These are phyloP conservation scores for Aspergillus panamensis DNA, from an alignment of 495 filamentous ascomycete species.

Conservation along the genomic window DNA sequence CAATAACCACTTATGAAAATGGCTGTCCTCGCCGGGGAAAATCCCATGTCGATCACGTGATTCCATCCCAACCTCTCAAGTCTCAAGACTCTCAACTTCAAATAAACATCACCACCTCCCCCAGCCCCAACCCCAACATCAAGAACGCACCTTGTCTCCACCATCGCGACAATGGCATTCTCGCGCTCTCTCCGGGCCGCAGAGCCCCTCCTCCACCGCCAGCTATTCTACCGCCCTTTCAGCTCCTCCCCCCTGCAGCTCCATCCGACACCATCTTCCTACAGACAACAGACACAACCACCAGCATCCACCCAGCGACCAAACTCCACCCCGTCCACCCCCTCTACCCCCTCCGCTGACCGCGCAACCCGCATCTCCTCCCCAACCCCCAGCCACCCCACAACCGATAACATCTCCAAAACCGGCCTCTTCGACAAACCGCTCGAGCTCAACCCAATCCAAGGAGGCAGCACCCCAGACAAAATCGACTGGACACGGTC, in stretches of 20 bases:
- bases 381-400: constrained; percentile 34
- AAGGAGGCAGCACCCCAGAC: constrained; percentile 32
- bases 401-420: constrained; percentile 49
- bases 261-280: constrained; percentile 1
- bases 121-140: background rate
- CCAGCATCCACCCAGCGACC: background rate
- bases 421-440: constrained; percentile 52
- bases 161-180: constrained; percentile 9
- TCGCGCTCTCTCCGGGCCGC: constrained; percentile 12
- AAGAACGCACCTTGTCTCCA: background rate
- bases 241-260: background rate
- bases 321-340: constrained; percentile 20
- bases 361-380: constrained; percentile 26
- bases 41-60: constrained; percentile 19
- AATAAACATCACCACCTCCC: constrained; percentile 1
- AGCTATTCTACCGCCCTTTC: constrained; percentile 10
- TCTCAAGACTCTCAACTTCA: constrained; percentile 9
- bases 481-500: constrained; percentile 89
- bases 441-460: constrained; percentile 37
- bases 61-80: constrained; percentile 2
- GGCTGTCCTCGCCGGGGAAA: background rate
- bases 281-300: no score
- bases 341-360: constrained; percentile 16
- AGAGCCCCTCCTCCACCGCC: constrained; percentile 9
- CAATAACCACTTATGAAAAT: background rate